Evolutionary conservation across 495 filamentous ascomycete genomes (phyloP), one percentile per base, ranked within the genome.

Genomic region (Xylaria grammica): DNA sequence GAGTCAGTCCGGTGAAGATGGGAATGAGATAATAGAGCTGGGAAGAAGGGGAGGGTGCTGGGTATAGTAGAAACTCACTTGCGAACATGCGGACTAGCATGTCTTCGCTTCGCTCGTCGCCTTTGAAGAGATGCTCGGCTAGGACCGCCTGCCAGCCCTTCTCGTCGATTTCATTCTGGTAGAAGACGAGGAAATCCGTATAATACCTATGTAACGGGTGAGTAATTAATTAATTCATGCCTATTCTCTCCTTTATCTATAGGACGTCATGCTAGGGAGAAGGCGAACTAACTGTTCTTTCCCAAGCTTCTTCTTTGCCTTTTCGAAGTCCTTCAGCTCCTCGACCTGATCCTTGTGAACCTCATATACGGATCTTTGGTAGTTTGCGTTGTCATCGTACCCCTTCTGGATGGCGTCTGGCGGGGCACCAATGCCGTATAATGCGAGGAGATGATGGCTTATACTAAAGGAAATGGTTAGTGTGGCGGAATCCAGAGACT

Each of bases 361-460:
- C 0, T 82, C 69, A 1, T 73, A 60, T 0, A 60, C 68, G 0
- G 82, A 77, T 10, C 86, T 79, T 70, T 96, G 92, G 60, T 92
- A 91, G 1, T 61, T 61, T 7, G 76, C 75, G 71, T 92, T 91
- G 4, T 75, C 68, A 17, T 84, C 75, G 67, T 90, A 94, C 4
- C 78, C 82, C 2, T 75, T 75, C 52, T 82, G 73, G n/a, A 96
- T 79, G 1, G 83, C 54, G 0, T 79, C 69, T 0, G 90, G 71
- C 0, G 81, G 71, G 17, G 90, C 90, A 9, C 89, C 87, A n/a
- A 95, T 85, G 38, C 89, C 88, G 71, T 86, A 96, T 54, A 93
- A 74, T n/a, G 86, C 86, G 9, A 96, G 81, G 13, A 95, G 75
- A 56, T 89, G 86, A 68, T 97, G 92, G 3, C 79, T 85, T 59